phyloP scores from a whole-genome alignment of 257 asterid species.

The Przewalskia tangutica region DNA sequence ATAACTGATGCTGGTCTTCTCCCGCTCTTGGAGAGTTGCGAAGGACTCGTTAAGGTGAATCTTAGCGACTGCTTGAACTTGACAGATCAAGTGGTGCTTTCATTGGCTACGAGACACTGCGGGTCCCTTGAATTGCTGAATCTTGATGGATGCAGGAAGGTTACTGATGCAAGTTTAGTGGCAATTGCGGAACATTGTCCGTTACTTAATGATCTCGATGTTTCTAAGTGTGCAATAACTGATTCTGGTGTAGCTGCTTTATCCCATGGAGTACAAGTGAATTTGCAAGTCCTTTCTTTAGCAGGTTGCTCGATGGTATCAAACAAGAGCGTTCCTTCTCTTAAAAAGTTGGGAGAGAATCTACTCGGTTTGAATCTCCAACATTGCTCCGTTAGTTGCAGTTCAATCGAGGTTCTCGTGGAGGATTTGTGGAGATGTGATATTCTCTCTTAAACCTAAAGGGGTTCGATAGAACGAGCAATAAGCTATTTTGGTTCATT shows the following conservation, averaged over 20 bases:
- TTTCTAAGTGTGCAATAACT: slow-evolving; percentile 17
- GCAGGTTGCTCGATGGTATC: slow-evolving; percentile 21
- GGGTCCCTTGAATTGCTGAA: slow-evolving; percentile 13
- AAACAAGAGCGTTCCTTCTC: slow-evolving; percentile 4
- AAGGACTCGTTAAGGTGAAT: slow-evolving; percentile 19
- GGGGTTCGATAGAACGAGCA: background rate
- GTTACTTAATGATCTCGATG: slow-evolving; percentile 13
- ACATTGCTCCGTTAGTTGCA: slow-evolving; percentile 15
- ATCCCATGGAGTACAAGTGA: slow-evolving; percentile 13
- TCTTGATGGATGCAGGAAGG: slow-evolving; percentile 21
- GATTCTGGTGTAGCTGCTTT: slow-evolving; percentile 18
- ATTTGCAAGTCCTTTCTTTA: slow-evolving; percentile 16
- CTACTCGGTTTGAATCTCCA: slow-evolving; percentile 20
- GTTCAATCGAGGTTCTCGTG: slow-evolving; percentile 2
- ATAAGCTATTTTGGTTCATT: background rate
- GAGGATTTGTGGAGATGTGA: slow-evolving; percentile 18
- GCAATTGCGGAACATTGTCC: slow-evolving; percentile 13
- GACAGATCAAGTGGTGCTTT: slow-evolving; percentile 9
- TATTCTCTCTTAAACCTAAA: slow-evolving; percentile 10
- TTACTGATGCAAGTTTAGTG: slow-evolving; percentile 13
- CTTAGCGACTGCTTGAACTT: slow-evolving; percentile 18
- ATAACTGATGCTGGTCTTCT: slow-evolving; percentile 17
- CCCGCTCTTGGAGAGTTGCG: slow-evolving; percentile 11
- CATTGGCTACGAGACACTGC: slow-evolving; percentile 2
- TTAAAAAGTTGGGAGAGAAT: slow-evolving; percentile 10